Evolutionary conservation across 148 eudicot genomes (phyloP), one percentile per base, ranked within the genome.

Genomic region (Nepenthes gracilis): DNA sequence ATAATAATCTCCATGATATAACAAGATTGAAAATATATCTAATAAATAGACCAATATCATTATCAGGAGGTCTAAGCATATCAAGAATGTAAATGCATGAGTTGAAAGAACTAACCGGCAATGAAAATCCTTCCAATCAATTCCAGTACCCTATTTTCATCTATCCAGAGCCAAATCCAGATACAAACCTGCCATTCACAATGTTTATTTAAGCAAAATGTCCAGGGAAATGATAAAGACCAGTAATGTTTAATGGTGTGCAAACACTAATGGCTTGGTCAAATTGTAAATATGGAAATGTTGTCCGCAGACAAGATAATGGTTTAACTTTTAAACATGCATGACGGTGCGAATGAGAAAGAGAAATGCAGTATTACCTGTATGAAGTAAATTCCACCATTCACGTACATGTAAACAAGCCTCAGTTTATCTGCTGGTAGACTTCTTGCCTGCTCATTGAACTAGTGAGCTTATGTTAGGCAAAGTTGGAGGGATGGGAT

Each of bases 371-470:
- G 45, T 2, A 13, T 35, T 14, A 92, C 97, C 96, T 92, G 97
- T 72, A 85, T 67, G 59, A 79, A 55, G 79, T 85, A 92, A 60
- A 88, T 69, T 61, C 62, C 88, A 54, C 80, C 80, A 61, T 92
- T 92, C 57, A 85, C 67, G 47, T 74, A 62, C 47, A 80, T 45
- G 60, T 85, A 92, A 62, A 73, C 71, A 49, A 74, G 73, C 71
- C 81, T 81, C 60, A 88, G 81, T 67, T 82, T 88, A 70, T 85
- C 91, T 60, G 90, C 77, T n/a, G 96, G 96, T 65, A 82, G 63
- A 78, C 83, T 75, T 70, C 86, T 83, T 55, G 98, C 98, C 97
- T 91, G 90, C 65, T 55, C 75, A 83, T 71, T 38, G 13, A 53
- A 59, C 54, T 38, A 56, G 69, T 37, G 36, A 71, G 34, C 37